Evolutionary conservation across 164 flowering plant species (phyloP).

Genomic region (Nymphaea thermarum): DNA sequence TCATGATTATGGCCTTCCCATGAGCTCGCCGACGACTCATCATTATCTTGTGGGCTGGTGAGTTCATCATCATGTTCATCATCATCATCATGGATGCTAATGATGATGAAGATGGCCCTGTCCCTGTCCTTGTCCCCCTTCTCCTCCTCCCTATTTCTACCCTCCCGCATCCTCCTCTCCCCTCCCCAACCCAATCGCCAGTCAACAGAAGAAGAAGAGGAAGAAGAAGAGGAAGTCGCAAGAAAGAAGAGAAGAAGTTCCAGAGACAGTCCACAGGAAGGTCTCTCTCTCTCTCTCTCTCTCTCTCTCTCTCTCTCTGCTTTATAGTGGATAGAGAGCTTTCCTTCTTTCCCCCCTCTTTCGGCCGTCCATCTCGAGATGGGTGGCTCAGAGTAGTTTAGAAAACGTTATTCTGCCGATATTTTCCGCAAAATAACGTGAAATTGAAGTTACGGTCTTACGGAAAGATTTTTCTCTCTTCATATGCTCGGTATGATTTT

Average conservation of each 20-base stretch:
- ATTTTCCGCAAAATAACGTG: too few species aligned
- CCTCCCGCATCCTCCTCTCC: too few species aligned
- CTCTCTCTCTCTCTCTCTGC: not conserved
- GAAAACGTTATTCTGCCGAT: too few species aligned
- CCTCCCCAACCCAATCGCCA: too few species aligned
- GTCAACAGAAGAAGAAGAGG: too few species aligned
- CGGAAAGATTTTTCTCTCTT: too few species aligned
- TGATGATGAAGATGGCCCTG: not conserved
- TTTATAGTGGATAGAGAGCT: not conserved
- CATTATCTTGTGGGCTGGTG: not conserved
- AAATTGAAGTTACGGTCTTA: too few species aligned
- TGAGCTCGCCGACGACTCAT: too few species aligned
- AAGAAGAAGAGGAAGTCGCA: too few species aligned
- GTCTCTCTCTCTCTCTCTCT: slow-evolving; percentile 1
- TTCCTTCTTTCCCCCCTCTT: not conserved
- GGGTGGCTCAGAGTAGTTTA: too few species aligned
- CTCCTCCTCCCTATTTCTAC: not conserved
- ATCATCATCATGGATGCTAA: not conserved
- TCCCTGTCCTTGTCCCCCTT: not conserved
- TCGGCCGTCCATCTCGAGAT: not conserved
- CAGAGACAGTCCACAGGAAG: not conserved
- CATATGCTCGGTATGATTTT: too few species aligned
- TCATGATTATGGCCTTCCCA: too few species aligned
- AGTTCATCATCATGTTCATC: not conserved
- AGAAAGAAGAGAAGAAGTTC: not conserved